Evolutionary conservation across 306 rosid genomes (phyloP), one percentile per base, ranked within the genome.

Genomic region (Acmispon strigosus): DNA sequence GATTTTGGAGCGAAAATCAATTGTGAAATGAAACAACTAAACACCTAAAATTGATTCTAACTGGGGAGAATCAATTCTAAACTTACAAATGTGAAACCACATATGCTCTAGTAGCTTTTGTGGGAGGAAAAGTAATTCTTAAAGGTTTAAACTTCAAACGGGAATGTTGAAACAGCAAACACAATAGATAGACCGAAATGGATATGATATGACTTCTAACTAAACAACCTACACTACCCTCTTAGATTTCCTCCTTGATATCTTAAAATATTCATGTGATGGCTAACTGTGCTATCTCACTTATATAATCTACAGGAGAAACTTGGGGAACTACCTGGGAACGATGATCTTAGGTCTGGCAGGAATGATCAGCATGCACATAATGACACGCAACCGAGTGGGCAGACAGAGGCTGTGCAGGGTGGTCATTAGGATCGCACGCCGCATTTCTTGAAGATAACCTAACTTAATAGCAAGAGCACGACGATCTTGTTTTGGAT

Each of bases 401-500:
- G 76, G 39, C 85, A 84, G 73, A 74, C 83, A 41, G 82, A 90
- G 75, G 70, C 43, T 3, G 79, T 78, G 80, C 81, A 66, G 65
- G 74, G 74, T 55, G 92, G 75, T 45, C 83, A 63, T 17, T 84
- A 85, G 89, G 82, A 81, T 76, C 68, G 47, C 73, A 55, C 75
- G 76, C 73, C 16, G 60, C 81, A 37, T 67, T 63, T 64, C 72
- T 59, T 79, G 82, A 82, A 79, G 82, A 83, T 87, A 86, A 84
- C 78, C 96, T 86, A 90, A 90, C 96, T 80, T 72, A 62, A 64
- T 81, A 90, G 92, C 84, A 71, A 86, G 87, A 87, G 85, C 59
- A 27, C 45, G 53, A 47, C 32, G 32, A 22, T 73, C 82, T 52
- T 73, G 75, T 77, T 83, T 82, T 71, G 76, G 81, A 62, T 84